Evolutionary conservation across 78 protist genomes (phyloP).

Genomic region (Dictyostelium purpureum): DNA sequence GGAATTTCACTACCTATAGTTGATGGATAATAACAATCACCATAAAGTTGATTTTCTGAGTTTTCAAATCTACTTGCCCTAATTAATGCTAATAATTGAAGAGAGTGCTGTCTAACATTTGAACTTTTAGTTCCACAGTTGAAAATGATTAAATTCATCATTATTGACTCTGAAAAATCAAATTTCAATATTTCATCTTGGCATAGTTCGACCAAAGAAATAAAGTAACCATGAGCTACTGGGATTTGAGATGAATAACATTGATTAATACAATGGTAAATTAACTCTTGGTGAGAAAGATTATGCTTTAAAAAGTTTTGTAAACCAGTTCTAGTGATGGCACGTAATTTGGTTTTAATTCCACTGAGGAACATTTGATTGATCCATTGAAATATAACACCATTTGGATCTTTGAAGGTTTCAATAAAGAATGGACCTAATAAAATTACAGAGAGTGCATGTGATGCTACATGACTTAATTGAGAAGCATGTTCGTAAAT

Average conservation of each 20-base stretch:
- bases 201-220: slow-evolving; percentile 39
- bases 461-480: slow-evolving; percentile 56
- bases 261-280: slow-evolving; percentile 69
- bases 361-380: slow-evolving; percentile 40
- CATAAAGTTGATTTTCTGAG: background rate
- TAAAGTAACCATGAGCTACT: slow-evolving; percentile 62
- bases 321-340: slow-evolving; percentile 52
- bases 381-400: slow-evolving; percentile 76
- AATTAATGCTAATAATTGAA: slow-evolving; percentile 15
- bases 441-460: slow-evolving; percentile 49
- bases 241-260: slow-evolving; percentile 26
- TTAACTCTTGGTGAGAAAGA: slow-evolving; percentile 24
- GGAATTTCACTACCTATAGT: slow-evolving; percentile 57
- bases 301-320: slow-evolving; percentile 70
- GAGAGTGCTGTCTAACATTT: slow-evolving; percentile 31
- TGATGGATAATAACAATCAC: slow-evolving; percentile 37
- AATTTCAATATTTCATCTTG: slow-evolving; percentile 59
- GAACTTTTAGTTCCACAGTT: slow-evolving; percentile 45
- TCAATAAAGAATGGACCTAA: slow-evolving; percentile 72
- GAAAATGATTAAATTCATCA: slow-evolving; percentile 49
- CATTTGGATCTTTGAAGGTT: slow-evolving; percentile 55
- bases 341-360: slow-evolving; percentile 34
- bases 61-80: background rate
- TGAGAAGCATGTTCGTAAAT: slow-evolving; percentile 74
- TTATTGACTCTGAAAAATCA: slow-evolving; percentile 28